Evolutionary conservation across 2,329 filamentous ascomycete genomes (phyloP).

Genomic region (Cladosporium colombiae): DNA sequence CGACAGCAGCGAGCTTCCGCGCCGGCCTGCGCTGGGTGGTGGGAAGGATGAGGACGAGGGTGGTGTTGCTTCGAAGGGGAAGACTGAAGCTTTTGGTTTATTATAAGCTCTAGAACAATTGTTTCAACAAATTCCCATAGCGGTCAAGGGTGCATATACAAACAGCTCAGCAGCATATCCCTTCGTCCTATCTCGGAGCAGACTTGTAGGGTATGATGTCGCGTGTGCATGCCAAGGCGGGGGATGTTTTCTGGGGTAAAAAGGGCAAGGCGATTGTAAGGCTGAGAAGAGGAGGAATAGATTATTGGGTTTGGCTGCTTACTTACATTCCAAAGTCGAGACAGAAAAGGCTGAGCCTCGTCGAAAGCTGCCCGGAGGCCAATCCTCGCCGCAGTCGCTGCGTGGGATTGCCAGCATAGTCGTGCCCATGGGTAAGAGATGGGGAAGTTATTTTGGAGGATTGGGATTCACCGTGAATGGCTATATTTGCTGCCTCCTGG

Average conservation of each 20-base stretch:
- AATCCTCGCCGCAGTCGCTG: conserved; percentile 16
- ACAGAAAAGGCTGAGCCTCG: conserved; percentile 11
- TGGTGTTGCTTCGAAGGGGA: background rate
- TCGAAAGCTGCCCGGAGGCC: conserved; percentile 13
- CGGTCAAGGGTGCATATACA: background rate
- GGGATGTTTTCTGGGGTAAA: conserved; percentile 15
- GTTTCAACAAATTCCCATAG: background rate
- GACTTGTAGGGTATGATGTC: conserved; percentile 13
- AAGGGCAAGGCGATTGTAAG: background rate
- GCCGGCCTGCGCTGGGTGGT: background rate
- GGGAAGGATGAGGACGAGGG: background rate
- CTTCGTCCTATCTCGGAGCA: background rate
- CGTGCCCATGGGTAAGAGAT: background rate
- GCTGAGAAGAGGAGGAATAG: background rate
- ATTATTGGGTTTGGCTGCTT: background rate
- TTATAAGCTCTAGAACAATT: background rate
- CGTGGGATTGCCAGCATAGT: conserved; percentile 15
- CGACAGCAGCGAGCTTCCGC: conserved; percentile 11
- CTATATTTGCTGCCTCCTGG: background rate
- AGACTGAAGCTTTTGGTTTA: background rate
- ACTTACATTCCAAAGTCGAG: conserved; percentile 11
- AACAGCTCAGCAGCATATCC: background rate
- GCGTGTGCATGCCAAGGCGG: conserved; percentile 17
- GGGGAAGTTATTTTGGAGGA: background rate
- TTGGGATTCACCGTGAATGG: background rate